Conservation (phyloP, 345 rosid species). For the Populus pruinosa region DNA sequence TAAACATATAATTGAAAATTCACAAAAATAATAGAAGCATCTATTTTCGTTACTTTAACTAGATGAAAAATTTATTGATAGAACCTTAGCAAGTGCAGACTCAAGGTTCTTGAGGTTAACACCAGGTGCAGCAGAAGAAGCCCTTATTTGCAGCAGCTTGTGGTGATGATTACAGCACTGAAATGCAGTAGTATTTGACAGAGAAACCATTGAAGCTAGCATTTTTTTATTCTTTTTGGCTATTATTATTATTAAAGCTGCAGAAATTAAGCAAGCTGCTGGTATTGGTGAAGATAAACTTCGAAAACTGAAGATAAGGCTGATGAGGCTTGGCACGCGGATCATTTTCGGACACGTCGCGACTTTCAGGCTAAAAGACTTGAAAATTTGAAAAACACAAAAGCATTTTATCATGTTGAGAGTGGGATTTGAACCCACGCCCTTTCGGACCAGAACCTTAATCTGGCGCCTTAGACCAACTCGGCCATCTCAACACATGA, state of each 20-base stretch:
- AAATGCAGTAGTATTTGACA: slow-evolving; percentile 1
- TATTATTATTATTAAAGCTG: background rate
- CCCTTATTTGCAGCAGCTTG: slow-evolving; percentile 9
- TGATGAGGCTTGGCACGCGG: too few relatives aligned
- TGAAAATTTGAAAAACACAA: background rate
- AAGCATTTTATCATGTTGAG: slow-evolving; percentile 38
- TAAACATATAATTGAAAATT: too few relatives aligned
- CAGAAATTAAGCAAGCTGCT: background rate
- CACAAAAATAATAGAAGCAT: too few relatives aligned
- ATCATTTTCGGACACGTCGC: too few relatives aligned
- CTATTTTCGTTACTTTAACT: too few relatives aligned
- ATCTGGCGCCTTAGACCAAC: slow-evolving; percentile 99
- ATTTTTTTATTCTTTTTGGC: background rate
- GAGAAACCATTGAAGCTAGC: background rate
- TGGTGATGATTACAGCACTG: background rate
- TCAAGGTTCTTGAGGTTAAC: slow-evolving; percentile 58
- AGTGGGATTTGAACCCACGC: slow-evolving; percentile 99
- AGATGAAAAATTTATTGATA: too few relatives aligned
- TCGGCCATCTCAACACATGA: slow-evolving; percentile 87
- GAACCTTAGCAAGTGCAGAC: slow-evolving; percentile 70
- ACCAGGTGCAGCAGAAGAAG: slow-evolving; percentile 45
- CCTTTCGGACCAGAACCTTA: slow-evolving; percentile 99
- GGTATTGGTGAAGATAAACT: background rate
- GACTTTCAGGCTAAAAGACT: too few relatives aligned
- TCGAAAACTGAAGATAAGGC: too few relatives aligned